These are phyloP conservation scores for Hordeum marinum DNA, from an alignment of 176 grass and related monocot genomes.

Conservation along the genomic window DNA sequence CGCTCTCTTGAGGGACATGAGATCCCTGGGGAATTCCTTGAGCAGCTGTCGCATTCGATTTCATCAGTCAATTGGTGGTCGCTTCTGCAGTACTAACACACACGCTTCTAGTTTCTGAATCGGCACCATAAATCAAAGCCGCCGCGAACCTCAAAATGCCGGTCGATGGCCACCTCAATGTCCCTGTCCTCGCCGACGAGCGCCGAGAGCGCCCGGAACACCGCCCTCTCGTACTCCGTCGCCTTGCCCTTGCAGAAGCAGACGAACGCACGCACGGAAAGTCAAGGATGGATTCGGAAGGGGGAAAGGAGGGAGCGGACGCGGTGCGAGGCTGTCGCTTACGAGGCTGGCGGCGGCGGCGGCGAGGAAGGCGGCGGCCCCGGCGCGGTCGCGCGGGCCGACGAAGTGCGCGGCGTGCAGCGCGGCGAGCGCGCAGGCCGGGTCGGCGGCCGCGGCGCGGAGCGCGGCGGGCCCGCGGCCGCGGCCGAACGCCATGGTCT, in stretches of 20 bases:
- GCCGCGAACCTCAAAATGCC: conserved; percentile 44
- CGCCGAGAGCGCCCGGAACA: conserved; percentile 45
- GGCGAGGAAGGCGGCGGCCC: conserved; percentile 36
- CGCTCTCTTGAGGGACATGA: conserved; percentile 58
- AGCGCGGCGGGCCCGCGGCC: conserved; percentile 29
- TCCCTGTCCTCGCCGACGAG: conserved; percentile 43
- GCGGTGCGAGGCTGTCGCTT: neutral
- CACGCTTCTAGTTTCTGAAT: neutral
- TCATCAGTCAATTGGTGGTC: neutral
- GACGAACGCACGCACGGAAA: neutral
- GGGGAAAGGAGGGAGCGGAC: neutral
- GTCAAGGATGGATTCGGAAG: neutral
- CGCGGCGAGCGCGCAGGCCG: conserved; percentile 46
- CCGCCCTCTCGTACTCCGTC: conserved; percentile 52
- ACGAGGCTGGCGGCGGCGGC: conserved; percentile 44
- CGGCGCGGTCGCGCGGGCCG: conserved; percentile 22
- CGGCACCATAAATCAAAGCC: neutral
- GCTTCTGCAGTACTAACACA: neutral
- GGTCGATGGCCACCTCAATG: conserved; percentile 25
- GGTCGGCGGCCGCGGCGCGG: conserved; percentile 41
- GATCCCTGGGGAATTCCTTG: conserved; percentile 57
- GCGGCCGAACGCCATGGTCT: conserved; percentile 42
- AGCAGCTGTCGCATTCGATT: conserved; percentile 30
- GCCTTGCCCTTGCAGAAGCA: conserved; percentile 12
- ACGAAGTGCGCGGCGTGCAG: conserved; percentile 43